These are phyloP conservation scores for Corchorus olitorius DNA, from an alignment of 345 rosid genomes.

Conservation along the genomic window DNA sequence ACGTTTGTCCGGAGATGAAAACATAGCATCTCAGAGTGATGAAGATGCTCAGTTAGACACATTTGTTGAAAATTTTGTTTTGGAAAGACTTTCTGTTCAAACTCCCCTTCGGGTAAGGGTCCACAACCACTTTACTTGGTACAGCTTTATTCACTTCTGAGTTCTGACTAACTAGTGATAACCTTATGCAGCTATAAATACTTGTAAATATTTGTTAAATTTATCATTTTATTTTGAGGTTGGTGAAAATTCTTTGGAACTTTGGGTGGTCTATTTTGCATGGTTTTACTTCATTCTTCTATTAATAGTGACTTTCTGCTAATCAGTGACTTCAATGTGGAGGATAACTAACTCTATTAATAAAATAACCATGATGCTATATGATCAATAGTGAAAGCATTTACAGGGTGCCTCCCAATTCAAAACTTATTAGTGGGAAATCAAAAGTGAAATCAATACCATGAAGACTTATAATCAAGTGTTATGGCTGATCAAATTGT, in stretches of 20 bases:
- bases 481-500: not conserved
- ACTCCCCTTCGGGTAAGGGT: constrained; percentile 86
- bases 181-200: not conserved
- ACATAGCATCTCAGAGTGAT: constrained; percentile 38
- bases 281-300: constrained; percentile 11
- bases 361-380: not conserved
- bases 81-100: constrained; percentile 94
- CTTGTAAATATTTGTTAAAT: constrained; percentile 5
- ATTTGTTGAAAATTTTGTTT: constrained; percentile 89
- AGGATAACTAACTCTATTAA: not conserved
- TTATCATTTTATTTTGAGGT: not conserved
- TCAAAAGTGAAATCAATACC: not conserved
- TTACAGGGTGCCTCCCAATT: not conserved
- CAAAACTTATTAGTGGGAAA: not conserved
- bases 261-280: constrained; percentile 13
- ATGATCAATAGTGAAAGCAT: not conserved
- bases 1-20: constrained; percentile 60
- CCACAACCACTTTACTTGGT: not conserved
- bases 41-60: constrained; percentile 64
- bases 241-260: constrained; percentile 2
- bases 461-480: too few species aligned
- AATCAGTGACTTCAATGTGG: not conserved
- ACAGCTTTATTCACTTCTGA: not conserved
- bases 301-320: not conserved
- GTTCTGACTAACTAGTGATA: not conserved